These are phyloP conservation scores for Quercus ilex DNA, from an alignment of 306 rosid genomes.

Conservation along the genomic window DNA sequence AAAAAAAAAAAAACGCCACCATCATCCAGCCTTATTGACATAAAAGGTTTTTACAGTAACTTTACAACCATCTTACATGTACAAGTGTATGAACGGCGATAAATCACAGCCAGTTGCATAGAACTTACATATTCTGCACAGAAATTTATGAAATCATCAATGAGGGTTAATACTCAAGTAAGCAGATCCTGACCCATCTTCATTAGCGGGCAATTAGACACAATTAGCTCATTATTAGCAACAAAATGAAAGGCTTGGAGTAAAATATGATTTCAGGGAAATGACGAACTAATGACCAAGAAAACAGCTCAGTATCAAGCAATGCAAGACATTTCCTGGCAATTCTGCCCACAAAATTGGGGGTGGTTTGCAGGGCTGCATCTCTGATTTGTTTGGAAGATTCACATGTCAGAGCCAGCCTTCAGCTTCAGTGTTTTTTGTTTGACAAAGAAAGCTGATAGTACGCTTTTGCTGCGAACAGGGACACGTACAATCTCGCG, in stretches of 20 bases:
- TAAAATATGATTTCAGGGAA: constrained; percentile 15
- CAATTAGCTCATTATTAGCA: constrained; percentile 45
- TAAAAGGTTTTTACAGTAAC: not conserved
- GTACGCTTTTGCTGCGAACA: constrained; percentile 80
- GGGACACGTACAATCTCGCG: constrained; percentile 43
- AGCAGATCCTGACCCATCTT: constrained; percentile 28
- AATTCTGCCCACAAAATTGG: constrained; percentile 16
- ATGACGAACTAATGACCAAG: constrained; percentile 1
- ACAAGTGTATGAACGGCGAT: not conserved
- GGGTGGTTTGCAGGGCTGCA: constrained; percentile 14
- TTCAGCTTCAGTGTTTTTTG: constrained; percentile 50
- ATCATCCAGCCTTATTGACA: not conserved
- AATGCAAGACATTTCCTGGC: constrained; percentile 8
- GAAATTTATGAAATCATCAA: not conserved
- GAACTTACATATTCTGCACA: not conserved
- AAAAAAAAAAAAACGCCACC: too few relatives aligned
- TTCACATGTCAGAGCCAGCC: constrained; percentile 51
- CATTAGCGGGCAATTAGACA: constrained; percentile 17
- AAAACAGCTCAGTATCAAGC: constrained; percentile 7
- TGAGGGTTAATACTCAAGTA: not conserved
- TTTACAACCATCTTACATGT: not conserved
- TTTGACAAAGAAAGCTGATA: constrained; percentile 76
- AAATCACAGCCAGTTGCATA: not conserved
- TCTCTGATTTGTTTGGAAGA: constrained; percentile 12
- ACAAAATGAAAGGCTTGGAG: constrained; percentile 21